A percentile compares a stretch with the other conserved stretches of the same genome.
Evolutionary conservation across 1,139 yeast species (phyloP).

Genomic region (Zygosaccharomyces pseudobailii): DNA sequence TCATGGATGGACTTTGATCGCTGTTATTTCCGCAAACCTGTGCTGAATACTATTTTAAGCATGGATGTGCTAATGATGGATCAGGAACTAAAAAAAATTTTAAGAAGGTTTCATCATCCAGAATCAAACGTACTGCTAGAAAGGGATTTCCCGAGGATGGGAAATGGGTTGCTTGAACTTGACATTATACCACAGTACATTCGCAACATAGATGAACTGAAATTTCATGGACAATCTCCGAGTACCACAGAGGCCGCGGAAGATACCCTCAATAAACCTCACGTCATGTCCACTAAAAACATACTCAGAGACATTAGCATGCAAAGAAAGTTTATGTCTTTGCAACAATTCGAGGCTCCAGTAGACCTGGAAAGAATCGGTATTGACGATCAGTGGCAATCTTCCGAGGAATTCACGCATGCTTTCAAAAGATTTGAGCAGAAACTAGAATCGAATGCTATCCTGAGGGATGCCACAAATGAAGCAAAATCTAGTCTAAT

Average conservation of each 20-base stretch:
- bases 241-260: constrained; percentile 40
- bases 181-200: constrained; percentile 61
- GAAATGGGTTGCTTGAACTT: constrained; percentile 60
- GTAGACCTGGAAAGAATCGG: constrained; percentile 11
- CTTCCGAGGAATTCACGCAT: constrained; percentile 35
- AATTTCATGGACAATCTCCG: constrained; percentile 47
- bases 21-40: constrained; percentile 36
- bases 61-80: constrained; percentile 26
- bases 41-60: constrained; percentile 30
- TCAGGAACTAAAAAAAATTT: constrained; percentile 27
- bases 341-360: constrained; percentile 31
- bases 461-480: constrained; percentile 15
- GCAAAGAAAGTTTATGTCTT: constrained; percentile 46
- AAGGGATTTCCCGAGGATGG: constrained; percentile 45
- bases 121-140: constrained; percentile 17
- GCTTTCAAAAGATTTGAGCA: constrained; percentile 34
- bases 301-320: constrained; percentile 57
- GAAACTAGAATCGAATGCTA: constrained; percentile 11
- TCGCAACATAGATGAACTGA: constrained; percentile 46
- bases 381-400: constrained; percentile 38
- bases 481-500: constrained; percentile 8
- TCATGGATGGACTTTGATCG: constrained; percentile 54
- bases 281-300: constrained; percentile 54
- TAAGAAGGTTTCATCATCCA: constrained; percentile 18
- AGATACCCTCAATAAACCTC: constrained; percentile 18